A percentile compares a stretch with the other conserved stretches of the same genome.
These are phyloP conservation scores for Avena sativa DNA, from an alignment of 176 grass and related monocot species.

Conservation along the genomic window DNA sequence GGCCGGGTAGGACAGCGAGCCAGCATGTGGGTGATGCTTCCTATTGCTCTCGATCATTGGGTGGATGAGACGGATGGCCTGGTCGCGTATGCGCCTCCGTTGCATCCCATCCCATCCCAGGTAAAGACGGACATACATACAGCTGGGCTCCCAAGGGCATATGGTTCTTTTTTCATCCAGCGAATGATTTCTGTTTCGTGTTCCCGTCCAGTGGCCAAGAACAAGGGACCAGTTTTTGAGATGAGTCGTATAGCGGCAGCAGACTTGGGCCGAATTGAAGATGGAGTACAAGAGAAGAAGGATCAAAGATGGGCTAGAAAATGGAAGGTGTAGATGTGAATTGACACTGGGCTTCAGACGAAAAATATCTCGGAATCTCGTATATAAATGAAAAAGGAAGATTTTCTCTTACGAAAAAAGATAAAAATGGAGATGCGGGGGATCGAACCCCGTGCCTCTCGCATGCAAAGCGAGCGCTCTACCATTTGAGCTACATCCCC, in stretches of 20 bases:
- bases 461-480: constrained; percentile 99
- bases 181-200: too few relatives aligned
- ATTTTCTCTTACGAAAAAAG: background rate
- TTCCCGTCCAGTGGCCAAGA: background rate
- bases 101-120: too few relatives aligned
- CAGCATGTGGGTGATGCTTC: too few relatives aligned
- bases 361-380: background rate
- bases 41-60: background rate
- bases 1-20: too few relatives aligned
- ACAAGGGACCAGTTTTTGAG: too few relatives aligned
- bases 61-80: background rate
- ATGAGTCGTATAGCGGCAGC: too few relatives aligned
- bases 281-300: background rate
- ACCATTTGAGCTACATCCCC: constrained; percentile 97
- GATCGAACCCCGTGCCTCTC: constrained; percentile 98
- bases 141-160: too few relatives aligned
- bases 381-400: too few relatives aligned
- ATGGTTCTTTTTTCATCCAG: too few relatives aligned
- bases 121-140: too few relatives aligned
- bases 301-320: background rate
- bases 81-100: background rate
- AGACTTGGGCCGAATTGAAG: background rate
- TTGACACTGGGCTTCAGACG: background rate
- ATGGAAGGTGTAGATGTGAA: background rate
- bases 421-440: constrained; percentile 38